These are phyloP conservation scores for Fraxinus anomala DNA, from an alignment of 257 asterid genomes.

Conservation along the genomic window DNA sequence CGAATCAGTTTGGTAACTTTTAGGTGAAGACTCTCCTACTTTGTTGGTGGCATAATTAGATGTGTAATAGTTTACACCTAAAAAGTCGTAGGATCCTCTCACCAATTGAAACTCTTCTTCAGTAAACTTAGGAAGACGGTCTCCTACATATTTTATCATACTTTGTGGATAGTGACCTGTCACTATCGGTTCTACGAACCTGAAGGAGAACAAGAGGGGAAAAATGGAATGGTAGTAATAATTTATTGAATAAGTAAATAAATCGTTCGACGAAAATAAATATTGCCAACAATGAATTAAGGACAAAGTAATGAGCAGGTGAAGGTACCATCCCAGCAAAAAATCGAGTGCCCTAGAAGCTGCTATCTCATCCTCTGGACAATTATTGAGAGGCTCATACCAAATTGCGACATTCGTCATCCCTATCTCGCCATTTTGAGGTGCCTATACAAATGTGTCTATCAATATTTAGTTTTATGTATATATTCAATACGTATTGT, in stretches of 20 bases:
- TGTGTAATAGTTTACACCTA: slow-evolving; percentile 43
- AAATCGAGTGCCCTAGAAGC: slow-evolving; percentile 32
- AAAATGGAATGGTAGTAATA: no score
- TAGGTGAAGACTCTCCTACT: no score
- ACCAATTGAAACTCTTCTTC: background rate
- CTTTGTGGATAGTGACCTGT: slow-evolving; percentile 3
- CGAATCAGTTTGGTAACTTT: no score
- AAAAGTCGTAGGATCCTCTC: slow-evolving; percentile 32
- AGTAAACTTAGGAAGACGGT: slow-evolving; percentile 3
- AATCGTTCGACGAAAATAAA: no score
- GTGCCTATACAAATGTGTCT: no score
- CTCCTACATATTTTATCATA: slow-evolving; percentile 20
- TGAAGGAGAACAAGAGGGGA: no score
- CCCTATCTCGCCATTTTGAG: slow-evolving; percentile 30
- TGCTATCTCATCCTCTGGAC: slow-evolving; percentile 11
- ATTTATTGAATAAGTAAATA: no score
- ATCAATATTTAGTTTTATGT: no score
- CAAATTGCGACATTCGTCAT: slow-evolving; percentile 13
- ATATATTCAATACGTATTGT: no score
- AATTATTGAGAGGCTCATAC: background rate
- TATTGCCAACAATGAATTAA: no score
- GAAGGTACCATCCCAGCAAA: slow-evolving; percentile 30
- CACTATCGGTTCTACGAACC: no score
- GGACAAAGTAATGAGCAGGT: no score
- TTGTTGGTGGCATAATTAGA: slow-evolving; percentile 9